These are phyloP conservation scores for Excoecaria agallocha DNA, from an alignment of 345 rosid species.

Conservation along the genomic window DNA sequence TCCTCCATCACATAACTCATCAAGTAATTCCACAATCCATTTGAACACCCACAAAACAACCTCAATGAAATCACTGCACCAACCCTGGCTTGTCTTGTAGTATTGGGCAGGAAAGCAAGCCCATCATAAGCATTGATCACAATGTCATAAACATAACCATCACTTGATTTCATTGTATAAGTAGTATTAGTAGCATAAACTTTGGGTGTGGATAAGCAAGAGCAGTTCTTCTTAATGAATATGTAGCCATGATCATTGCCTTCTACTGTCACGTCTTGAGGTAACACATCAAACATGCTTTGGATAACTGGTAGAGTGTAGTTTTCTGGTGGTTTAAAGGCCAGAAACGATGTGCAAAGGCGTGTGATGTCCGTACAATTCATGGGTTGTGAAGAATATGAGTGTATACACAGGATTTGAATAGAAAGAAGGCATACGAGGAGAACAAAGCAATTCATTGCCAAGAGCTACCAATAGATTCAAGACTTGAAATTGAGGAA, in stretches of 20 bases:
- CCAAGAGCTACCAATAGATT: background rate
- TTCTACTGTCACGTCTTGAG: conserved; percentile 54
- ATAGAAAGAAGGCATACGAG: conserved; percentile 22
- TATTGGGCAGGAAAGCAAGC: conserved; percentile 60
- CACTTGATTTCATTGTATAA: conserved; percentile 61
- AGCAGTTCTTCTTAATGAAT: conserved; percentile 80
- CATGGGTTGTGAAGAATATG: conserved; percentile 59
- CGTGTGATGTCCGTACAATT: conserved; percentile 78
- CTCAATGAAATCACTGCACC: conserved; percentile 74
- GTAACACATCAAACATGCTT: conserved; percentile 86
- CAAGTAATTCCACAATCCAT: conserved; percentile 91
- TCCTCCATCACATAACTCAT: conserved; percentile 80
- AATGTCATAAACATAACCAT: conserved; percentile 54
- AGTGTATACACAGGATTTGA: conserved; percentile 17
- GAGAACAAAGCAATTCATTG: conserved; percentile 38
- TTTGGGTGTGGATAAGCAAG: conserved; percentile 59
- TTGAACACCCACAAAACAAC: conserved; percentile 91
- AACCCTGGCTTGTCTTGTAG: conserved; percentile 46
- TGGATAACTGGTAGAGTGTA: conserved; percentile 61
- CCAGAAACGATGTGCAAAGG: conserved; percentile 77
- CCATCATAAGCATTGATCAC: conserved; percentile 71
- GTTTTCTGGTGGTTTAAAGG: conserved; percentile 65
- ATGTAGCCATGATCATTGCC: conserved; percentile 46
- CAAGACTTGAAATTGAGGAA: conserved; percentile 7
- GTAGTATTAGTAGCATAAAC: conserved; percentile 74